Conservation (phyloP, 1,284 basidiomycete species). For the Puccinia hordei region DNA sequence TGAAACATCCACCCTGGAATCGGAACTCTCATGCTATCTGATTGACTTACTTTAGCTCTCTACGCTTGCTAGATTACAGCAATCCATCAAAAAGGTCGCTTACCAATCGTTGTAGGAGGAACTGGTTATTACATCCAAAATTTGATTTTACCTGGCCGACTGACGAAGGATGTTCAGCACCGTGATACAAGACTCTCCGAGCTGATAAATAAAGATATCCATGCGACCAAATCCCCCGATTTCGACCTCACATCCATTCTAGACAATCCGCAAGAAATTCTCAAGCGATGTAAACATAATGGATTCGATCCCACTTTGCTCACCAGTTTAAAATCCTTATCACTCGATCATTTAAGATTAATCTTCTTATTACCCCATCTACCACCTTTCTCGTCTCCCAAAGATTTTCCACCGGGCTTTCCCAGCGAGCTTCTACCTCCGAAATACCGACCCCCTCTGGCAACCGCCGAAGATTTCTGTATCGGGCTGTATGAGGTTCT, state of each 20-base stretch:
- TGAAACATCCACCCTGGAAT: neutral
- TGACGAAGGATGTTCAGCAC: constrained; percentile 54
- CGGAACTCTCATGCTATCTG: neutral
- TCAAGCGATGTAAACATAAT: constrained; percentile 2
- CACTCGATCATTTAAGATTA: constrained; percentile 24
- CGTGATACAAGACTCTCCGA: neutral
- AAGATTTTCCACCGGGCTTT: constrained; percentile 38
- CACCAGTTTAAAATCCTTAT: neutral
- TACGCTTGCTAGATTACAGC: constrained; percentile 67
- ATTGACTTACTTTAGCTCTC: neutral
- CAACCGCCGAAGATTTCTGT: constrained; percentile 63
- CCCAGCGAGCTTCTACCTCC: constrained; percentile 19
- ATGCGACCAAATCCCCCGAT: constrained; percentile 34
- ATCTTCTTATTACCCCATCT: constrained; percentile 32
- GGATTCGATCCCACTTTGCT: constrained; percentile 50
- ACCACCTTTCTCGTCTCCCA: constrained; percentile 44
- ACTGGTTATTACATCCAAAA: constrained; percentile 98
- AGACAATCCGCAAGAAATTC: constrained; percentile 15
- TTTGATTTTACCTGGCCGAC: constrained; percentile 63
- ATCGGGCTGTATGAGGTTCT: constrained; percentile 71
- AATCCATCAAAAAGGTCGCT: constrained; percentile 66
- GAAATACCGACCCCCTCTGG: constrained; percentile 56
- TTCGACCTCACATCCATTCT: constrained; percentile 2
- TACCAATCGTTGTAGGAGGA: constrained; percentile 90
- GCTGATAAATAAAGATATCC: constrained; percentile 38